These are phyloP conservation scores for Hordeum marinum DNA, from an alignment of 176 grass and related monocot species.

Conservation along the genomic window DNA sequence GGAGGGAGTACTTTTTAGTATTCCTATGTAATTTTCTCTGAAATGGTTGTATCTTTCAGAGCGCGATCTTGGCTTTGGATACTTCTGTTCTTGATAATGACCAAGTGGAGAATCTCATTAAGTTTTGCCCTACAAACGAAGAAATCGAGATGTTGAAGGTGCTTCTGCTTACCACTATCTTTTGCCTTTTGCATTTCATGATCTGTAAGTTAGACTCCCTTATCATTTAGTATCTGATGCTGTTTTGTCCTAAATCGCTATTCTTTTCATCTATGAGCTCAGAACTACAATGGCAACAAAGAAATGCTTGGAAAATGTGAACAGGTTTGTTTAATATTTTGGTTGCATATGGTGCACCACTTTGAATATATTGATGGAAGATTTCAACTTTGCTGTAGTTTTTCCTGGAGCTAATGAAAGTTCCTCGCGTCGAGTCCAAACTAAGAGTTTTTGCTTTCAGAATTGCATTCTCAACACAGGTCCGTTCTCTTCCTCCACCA, in stretches of 20 bases:
- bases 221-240: background rate
- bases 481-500: conserved; percentile 14
- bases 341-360: background rate
- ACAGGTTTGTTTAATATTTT: conserved; percentile 64
- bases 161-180: conserved; percentile 17
- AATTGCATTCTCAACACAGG: conserved; percentile 88
- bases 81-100: conserved; percentile 87
- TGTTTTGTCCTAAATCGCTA: conserved; percentile 14
- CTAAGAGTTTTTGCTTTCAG: conserved; percentile 96
- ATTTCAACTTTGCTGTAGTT: conserved; percentile 52
- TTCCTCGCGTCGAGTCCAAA: conserved; percentile 94
- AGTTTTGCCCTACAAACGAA: conserved; percentile 98
- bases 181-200: background rate
- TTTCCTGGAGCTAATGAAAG: conserved; percentile 96
- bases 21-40: conserved; percentile 17
- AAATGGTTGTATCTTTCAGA: conserved; percentile 38
- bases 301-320: conserved; percentile 97
- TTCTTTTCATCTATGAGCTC: conserved; percentile 7
- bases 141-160: conserved; percentile 98
- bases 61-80: conserved; percentile 83
- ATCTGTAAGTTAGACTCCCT: background rate
- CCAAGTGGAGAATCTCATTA: conserved; percentile 98
- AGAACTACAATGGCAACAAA: conserved; percentile 82
- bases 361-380: conserved; percentile 26
- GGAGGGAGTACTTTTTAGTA: background rate